Percentiles rank a stretch among this genome's conserved stretches.
Evolutionary conservation across 2,329 filamentous ascomycete species (phyloP).

Genomic region (Aureobasidium musti): DNA sequence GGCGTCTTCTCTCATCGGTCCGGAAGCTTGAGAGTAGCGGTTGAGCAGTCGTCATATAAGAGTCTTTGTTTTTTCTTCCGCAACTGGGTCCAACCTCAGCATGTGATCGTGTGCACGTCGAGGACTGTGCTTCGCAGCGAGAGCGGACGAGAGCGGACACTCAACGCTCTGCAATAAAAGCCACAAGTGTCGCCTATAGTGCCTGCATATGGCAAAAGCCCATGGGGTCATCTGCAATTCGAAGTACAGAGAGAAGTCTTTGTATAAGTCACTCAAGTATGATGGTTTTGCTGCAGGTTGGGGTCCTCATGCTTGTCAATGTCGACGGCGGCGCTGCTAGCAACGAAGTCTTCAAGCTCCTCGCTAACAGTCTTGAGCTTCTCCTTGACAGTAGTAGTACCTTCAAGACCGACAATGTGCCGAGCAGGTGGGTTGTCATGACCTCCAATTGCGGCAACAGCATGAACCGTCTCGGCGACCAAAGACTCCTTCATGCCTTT

Average conservation of each 20-base stretch:
- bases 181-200: slow-evolving; percentile 3
- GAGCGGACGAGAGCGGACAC: background rate
- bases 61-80: background rate
- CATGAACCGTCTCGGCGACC: slow-evolving; percentile 86
- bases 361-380: slow-evolving; percentile 96
- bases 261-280: background rate
- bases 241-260: background rate
- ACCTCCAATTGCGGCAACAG: slow-evolving; percentile 86
- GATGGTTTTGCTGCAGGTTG: slow-evolving; percentile 10
- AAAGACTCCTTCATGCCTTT: slow-evolving; percentile 68
- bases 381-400: slow-evolving; percentile 84
- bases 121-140: slow-evolving; percentile 1
- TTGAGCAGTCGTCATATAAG: slow-evolving; percentile 11
- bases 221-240: slow-evolving; percentile 7
- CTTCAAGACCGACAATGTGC: slow-evolving; percentile 91
- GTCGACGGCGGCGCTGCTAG: slow-evolving; percentile 83
- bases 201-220: background rate
- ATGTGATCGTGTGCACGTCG: background rate
- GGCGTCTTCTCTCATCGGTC: background rate
- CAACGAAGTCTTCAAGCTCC: slow-evolving; percentile 93
- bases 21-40: background rate
- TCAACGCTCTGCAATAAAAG: slow-evolving; percentile 12
- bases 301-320: slow-evolving; percentile 49
- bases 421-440: slow-evolving; percentile 93
- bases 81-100: background rate